Evolutionary conservation across 345 rosid genomes (phyloP).

Genomic region (Rhodamnia argentea): DNA sequence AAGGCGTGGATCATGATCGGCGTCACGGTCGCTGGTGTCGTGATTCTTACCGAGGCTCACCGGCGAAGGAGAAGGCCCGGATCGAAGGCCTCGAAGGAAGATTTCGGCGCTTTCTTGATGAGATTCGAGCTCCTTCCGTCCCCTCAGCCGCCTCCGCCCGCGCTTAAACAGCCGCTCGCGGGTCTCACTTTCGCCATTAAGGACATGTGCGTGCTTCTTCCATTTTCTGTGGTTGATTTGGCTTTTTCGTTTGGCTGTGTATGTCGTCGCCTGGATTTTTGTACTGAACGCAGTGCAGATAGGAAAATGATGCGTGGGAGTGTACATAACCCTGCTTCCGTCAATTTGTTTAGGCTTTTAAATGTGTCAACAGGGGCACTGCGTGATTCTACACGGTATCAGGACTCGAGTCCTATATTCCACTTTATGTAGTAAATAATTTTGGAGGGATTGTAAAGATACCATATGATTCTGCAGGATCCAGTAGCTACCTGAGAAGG

Average conservation of each 20-base stretch:
- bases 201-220: constrained; percentile 41
- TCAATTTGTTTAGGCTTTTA: not conserved
- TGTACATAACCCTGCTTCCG: not conserved
- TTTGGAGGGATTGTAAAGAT: not conserved
- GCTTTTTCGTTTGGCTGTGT: not conserved
- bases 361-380: not conserved
- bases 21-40: constrained; percentile 63
- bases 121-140: constrained; percentile 62
- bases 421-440: not conserved
- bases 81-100: constrained; percentile 17
- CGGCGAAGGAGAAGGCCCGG: constrained; percentile 41
- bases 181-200: constrained; percentile 68
- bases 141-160: constrained; percentile 89
- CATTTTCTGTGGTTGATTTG: not conserved
- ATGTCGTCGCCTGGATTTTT: not conserved
- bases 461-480: not conserved
- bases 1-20: constrained; percentile 76
- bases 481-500: not conserved
- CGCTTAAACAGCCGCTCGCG: constrained; percentile 58
- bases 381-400: not conserved
- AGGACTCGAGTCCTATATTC: not conserved
- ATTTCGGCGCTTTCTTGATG: constrained; percentile 73
- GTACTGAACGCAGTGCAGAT: not conserved
- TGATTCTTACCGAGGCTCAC: constrained; percentile 55
- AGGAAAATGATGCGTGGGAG: not conserved